Base-by-base conservation (phyloP, 148 eudicot species). In the Amaranthus hypochondriacus region DNA sequence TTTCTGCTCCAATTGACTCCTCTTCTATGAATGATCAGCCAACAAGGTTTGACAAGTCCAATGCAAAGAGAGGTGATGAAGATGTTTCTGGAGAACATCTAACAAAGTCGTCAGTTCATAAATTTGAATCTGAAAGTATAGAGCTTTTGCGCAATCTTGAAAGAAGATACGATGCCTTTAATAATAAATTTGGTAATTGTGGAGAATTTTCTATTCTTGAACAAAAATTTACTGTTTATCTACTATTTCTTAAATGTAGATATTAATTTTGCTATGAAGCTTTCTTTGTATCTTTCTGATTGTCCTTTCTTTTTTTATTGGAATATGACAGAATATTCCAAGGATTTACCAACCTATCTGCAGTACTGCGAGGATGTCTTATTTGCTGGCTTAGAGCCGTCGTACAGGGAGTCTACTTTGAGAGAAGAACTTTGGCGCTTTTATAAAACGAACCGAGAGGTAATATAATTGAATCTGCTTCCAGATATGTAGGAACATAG, bases 361-460 rank as follows among this genome's bases (percentile, higher is more conserved):
- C 85, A 84, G 44, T 87, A 89, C 69, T 92, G 96, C 76, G 85
- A 81, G 71, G 92, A 94, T 77, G 88, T 87, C 50, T 86, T 90
- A 46, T 95, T 95, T 77, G 92, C 90, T 59, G 97, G 97, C 42
- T 68, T 80, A 74, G 84, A 73, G 50, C 78, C 80, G 82, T 71
- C 55, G 52, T 70, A 89, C 79, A 73, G 91, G 80, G 85, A 81
- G 76, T 70, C 79, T 28, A 81, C 60, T 77, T 70, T 91, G 66
- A 83, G 89, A 7, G 81, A 87, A 9, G 83, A 87, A 42, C 79
- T 87, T 14, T 86, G 93, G 96, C 81, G 78, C 2, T 86, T 79
- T 76, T 91, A 88, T 80, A 76, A 71, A 78, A 77, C 75, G 76
- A 75, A 79, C 14, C 67, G 74, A 49, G 80, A 89, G 97, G 98